phyloP scores from a whole-genome alignment of 495 filamentous ascomycete species.

The Xylaria castorea region DNA sequence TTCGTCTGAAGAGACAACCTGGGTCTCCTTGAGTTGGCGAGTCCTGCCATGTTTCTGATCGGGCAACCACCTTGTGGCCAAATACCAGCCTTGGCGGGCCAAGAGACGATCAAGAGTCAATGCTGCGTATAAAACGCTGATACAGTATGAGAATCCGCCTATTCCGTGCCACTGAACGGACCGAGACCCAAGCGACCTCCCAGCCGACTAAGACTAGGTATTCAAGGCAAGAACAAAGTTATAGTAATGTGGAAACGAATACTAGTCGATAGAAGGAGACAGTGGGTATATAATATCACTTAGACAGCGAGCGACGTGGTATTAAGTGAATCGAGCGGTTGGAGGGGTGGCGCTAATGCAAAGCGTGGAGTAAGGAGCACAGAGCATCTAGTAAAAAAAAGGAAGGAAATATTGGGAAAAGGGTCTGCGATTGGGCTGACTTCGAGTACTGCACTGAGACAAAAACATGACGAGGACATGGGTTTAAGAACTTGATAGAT shows the following conservation, averaged over 20 bases:
- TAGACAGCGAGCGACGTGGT: not conserved
- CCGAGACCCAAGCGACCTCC: slow-evolving; percentile 27
- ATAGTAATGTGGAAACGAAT: slow-evolving; percentile 19
- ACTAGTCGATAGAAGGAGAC: slow-evolving; percentile 23
- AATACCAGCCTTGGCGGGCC: slow-evolving; percentile 19
- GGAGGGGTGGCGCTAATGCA: slow-evolving; percentile 34
- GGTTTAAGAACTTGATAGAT: slow-evolving; percentile 30
- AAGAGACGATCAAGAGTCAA: slow-evolving; percentile 21
- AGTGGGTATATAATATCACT: slow-evolving; percentile 36
- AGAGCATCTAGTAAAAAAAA: slow-evolving; percentile 35
- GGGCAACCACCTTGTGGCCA: not conserved
- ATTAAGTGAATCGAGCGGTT: slow-evolving; percentile 31
- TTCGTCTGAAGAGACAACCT: slow-evolving; percentile 83
- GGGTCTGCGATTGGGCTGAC: slow-evolving; percentile 25
- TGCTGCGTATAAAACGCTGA: not conserved
- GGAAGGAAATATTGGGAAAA: slow-evolving; percentile 26
- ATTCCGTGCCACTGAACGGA: not conserved
- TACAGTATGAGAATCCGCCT: not conserved
- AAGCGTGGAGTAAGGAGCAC: slow-evolving; percentile 31
- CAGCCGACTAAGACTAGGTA: slow-evolving; percentile 28
- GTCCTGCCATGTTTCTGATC: slow-evolving; percentile 29
- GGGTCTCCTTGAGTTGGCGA: slow-evolving; percentile 61
- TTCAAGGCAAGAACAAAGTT: slow-evolving; percentile 19
- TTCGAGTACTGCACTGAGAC: slow-evolving; percentile 36
- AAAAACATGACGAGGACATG: slow-evolving; percentile 37